These are phyloP conservation scores for Ceriops decandra DNA, from an alignment of 345 rosid genomes.

Conservation along the genomic window DNA sequence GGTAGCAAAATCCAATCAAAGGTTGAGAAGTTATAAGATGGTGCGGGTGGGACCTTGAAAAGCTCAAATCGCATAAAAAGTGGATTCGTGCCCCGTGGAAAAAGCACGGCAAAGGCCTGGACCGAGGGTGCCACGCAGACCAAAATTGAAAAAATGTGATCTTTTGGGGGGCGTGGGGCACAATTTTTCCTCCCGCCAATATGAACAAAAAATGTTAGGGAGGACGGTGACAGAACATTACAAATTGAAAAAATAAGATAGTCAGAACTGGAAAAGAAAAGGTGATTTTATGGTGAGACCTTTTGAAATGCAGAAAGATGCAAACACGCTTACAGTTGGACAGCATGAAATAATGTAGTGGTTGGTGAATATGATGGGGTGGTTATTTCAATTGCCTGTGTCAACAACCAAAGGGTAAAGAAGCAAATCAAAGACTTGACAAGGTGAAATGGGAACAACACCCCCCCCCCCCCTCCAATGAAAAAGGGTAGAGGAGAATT, in stretches of 20 bases:
- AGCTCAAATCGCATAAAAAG: background rate
- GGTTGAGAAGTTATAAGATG: background rate
- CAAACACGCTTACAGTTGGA: conserved; percentile 37
- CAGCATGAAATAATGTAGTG: conserved; percentile 26
- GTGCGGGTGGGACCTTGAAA: conserved; percentile 1
- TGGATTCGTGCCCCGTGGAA: background rate
- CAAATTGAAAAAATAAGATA: too few species aligned
- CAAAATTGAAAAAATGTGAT: too few species aligned
- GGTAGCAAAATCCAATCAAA: background rate
- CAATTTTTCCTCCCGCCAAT: background rate
- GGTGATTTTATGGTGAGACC: conserved; percentile 5
- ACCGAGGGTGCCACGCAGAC: too few species aligned
- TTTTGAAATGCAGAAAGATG: conserved; percentile 19
- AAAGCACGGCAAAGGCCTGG: background rate
- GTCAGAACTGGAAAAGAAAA: background rate
- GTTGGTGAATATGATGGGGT: conserved; percentile 45
- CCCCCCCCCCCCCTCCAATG: too few species aligned
- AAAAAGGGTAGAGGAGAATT: background rate
- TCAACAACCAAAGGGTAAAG: background rate
- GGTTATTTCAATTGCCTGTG: conserved; percentile 3
- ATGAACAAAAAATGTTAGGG: too few species aligned
- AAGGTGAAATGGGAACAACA: conserved; percentile 1
- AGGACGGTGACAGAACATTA: too few species aligned
- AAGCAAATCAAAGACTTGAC: background rate
- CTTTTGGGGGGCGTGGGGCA: too few species aligned